Evolutionary conservation across 2,329 filamentous ascomycete species (phyloP), one percentile per base, ranked within the genome.

Genomic region (Arthrinium puccinioides): DNA sequence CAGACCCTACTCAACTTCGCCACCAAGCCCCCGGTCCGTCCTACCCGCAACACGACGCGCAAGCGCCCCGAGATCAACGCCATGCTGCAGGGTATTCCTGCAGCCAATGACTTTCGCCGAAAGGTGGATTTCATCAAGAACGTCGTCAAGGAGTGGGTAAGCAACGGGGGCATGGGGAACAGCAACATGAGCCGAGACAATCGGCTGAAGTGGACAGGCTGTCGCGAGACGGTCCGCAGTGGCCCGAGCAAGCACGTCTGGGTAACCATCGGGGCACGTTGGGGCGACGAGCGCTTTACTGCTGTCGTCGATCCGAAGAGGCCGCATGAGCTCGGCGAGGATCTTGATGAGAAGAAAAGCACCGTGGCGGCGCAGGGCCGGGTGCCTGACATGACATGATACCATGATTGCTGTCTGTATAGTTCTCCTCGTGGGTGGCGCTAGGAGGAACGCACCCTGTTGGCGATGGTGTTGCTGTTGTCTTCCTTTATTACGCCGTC

Each of bases 71-170:
- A 79, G 44, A 82, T 82, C 46, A 67, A 72, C 32, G 66, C 72
- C 0, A 72, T 75, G 52, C 60, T 80, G 11, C 75, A 80, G 55
- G 68, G 72, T 39, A 76, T 87, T 39, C 81, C 84, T 0, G 71
- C 74, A 15, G 80, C 82, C 27, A 90, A 90, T 55, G 75, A 81
- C 46, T 76, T 90, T 54, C 76, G 80, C 23, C 70, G 69, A 49
- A 90, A 90, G 65, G 72, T 90, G 40, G 72, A 79, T 41, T 89
- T 89, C 54, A 76, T 89, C 50, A 70, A 73, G 46, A 62, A 71
- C 36, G 72, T 87, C 13, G 70, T 87, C 9, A 72, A 72, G 45
- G 82, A 87, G 55, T 90, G 85, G 85, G 74, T 79, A 10, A 51
- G 56, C 38, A 81, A 83, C 48, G 79, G 77, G 4, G 85, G 85